Conservation (phyloP, 78 protist genomes). For the Mantamonas sphyraenae region DNA sequence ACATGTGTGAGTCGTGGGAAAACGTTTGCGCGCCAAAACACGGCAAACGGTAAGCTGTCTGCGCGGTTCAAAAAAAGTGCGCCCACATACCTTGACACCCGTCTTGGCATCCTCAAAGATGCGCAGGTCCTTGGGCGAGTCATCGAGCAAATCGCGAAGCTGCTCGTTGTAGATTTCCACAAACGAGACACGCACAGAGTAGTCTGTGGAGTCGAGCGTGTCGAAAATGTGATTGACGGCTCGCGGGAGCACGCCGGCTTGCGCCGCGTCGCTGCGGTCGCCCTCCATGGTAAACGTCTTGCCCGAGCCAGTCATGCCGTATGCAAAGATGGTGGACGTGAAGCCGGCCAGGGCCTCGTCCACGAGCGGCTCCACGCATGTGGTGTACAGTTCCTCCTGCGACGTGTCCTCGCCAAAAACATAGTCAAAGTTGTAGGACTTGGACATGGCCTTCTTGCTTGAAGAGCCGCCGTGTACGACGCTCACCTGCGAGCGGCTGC, state of each 20-base stretch:
- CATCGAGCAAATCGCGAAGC: constrained; percentile 38
- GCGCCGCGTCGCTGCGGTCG: neutral
- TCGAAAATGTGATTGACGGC: constrained; percentile 28
- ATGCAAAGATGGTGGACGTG: constrained; percentile 46
- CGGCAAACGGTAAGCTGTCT: too few species aligned
- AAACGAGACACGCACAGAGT: constrained; percentile 30
- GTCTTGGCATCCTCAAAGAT: constrained; percentile 13
- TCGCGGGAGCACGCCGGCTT: constrained; percentile 38
- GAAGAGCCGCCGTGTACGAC: neutral
- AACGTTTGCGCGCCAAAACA: too few species aligned
- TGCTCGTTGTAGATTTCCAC: constrained; percentile 63
- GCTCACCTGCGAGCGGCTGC: neutral
- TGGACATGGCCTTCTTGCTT: constrained; percentile 1
- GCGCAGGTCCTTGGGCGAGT: constrained; percentile 4
- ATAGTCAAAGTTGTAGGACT: constrained; percentile 14
- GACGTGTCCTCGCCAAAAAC: constrained; percentile 6
- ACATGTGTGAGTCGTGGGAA: too few species aligned
- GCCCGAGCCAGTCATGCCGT: constrained; percentile 64
- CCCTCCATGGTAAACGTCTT: constrained; percentile 70
- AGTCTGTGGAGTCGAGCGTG: constrained; percentile 8
- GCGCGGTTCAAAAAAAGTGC: too few species aligned
- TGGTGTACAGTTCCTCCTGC: constrained; percentile 27
- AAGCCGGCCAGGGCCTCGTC: constrained; percentile 44
- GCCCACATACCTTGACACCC: constrained; percentile 2
- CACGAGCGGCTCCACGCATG: constrained; percentile 21